A percentile compares a stretch with the other conserved stretches of the same genome.
These are phyloP conservation scores for Cryptococcus jaspeensis DNA, from an alignment of 1,284 basidiomycete species.

Conservation along the genomic window DNA sequence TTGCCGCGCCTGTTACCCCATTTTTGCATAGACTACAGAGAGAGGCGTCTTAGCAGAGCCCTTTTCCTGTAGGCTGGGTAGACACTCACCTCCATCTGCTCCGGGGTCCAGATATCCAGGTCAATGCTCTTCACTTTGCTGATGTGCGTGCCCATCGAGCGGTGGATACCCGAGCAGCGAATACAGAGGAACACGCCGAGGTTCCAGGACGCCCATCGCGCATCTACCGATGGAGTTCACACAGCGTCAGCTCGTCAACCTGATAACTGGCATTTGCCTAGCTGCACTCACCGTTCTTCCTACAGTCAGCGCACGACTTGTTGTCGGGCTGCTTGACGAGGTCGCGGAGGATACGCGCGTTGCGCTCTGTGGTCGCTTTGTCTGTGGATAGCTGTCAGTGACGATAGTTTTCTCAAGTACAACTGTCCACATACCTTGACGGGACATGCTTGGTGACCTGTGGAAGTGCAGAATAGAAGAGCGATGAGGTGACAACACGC, in stretches of 20 bases:
- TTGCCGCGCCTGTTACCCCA: conserved; percentile 95
- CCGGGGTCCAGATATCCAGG: conserved; percentile 95
- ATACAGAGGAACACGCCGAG: conserved; percentile 95
- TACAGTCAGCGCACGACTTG: conserved; percentile 91
- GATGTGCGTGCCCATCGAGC: conserved; percentile 97
- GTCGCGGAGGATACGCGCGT: conserved; percentile 73
- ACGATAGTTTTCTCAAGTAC: not conserved
- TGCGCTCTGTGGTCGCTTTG: conserved; percentile 75
- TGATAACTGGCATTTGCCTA: not conserved
- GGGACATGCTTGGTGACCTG: conserved; percentile 25
- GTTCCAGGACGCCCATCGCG: conserved; percentile 98
- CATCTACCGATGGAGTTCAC: conserved; percentile 60
- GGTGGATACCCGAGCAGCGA: conserved; percentile 96
- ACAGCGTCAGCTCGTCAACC: not conserved
- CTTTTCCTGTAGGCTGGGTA: conserved; percentile 4
- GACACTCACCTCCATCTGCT: conserved; percentile 88
- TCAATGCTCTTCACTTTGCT: conserved; percentile 96
- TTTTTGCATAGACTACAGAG: conserved; percentile 70
- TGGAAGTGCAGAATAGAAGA: no score
- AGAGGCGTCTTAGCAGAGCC: not conserved
- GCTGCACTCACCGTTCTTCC: conserved; percentile 72
- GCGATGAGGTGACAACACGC: no score
- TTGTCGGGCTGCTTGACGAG: conserved; percentile 86
- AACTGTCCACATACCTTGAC: conserved; percentile 30
- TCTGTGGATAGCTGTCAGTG: conserved; percentile 54